phyloP scores from a whole-genome alignment of 257 asterid genomes.

The Asclepias syriaca region DNA sequence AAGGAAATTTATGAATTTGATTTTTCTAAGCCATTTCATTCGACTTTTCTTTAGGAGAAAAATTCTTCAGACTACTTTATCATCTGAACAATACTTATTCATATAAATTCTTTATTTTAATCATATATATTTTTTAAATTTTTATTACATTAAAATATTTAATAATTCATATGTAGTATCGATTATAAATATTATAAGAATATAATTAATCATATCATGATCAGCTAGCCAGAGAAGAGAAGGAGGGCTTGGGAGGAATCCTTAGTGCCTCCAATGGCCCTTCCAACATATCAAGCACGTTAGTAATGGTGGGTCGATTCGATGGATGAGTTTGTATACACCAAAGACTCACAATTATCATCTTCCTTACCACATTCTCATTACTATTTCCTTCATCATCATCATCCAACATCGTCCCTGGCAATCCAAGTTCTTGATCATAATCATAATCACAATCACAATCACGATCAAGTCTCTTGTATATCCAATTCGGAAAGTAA shows the following conservation, averaged over 20 bases:
- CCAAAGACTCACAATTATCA: slow-evolving; percentile 32
- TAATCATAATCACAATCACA: too few species aligned
- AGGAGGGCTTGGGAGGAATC: slow-evolving; percentile 32
- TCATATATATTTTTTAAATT: too few species aligned
- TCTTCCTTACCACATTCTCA: not conserved
- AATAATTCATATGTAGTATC: too few species aligned
- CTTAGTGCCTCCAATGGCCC: slow-evolving; percentile 20
- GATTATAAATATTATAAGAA: too few species aligned
- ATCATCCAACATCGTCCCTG: not conserved
- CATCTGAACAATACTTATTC: too few species aligned
- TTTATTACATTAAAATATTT: too few species aligned
- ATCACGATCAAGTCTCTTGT: slow-evolving; percentile 12
- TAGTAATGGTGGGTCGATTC: slow-evolving; percentile 28
- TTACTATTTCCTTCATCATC: slow-evolving; percentile 10
- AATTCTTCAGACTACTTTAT: too few species aligned
- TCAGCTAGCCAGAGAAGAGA: slow-evolving; percentile 4
- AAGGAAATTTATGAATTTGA: too few species aligned
- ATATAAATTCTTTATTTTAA: too few species aligned
- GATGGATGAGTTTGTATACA: slow-evolving; percentile 37
- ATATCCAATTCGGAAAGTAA: slow-evolving; percentile 35
- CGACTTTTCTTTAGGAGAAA: too few species aligned
- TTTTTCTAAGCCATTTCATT: too few species aligned
- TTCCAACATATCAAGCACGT: slow-evolving; percentile 40
- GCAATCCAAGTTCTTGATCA: slow-evolving; percentile 2
- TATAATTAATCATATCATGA: too few species aligned